Percentiles rank a stretch among this genome's conserved stretches.
These are phyloP conservation scores for Zalerion maritima DNA, from an alignment of 495 filamentous ascomycete genomes.

Conservation along the genomic window DNA sequence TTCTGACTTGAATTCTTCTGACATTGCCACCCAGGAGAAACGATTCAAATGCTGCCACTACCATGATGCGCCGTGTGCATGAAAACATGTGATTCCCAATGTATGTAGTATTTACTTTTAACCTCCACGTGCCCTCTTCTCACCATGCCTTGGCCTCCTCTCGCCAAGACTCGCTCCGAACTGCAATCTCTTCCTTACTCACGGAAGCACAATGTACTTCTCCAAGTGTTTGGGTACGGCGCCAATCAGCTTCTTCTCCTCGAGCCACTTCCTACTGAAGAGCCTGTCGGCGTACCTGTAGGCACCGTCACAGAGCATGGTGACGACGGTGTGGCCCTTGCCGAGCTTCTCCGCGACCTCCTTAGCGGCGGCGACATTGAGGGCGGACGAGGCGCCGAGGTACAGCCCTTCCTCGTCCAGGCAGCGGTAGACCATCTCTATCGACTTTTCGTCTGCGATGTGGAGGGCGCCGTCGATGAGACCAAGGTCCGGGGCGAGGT, in stretches of 20 bases:
- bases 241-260: constrained; percentile 63
- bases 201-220: constrained; percentile 87
- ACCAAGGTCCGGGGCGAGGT: constrained; percentile 70
- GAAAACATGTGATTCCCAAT: too few species aligned
- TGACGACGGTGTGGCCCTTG: constrained; percentile 81
- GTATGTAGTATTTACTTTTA: too few species aligned
- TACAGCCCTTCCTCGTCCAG: constrained; percentile 95
- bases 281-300: constrained; percentile 91
- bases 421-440: constrained; percentile 96
- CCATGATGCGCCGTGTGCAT: too few species aligned
- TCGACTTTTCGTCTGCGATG: constrained; percentile 82
- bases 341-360: constrained; percentile 86
- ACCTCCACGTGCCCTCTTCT: too few species aligned
- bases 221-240: constrained; percentile 76
- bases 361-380: constrained; percentile 92
- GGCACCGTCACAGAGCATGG: constrained; percentile 84
- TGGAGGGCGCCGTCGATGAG: constrained; percentile 75
- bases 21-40: too few species aligned
- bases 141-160: too few species aligned
- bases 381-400: constrained; percentile 78
- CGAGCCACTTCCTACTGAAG: constrained; percentile 80
- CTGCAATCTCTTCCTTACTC: constrained; percentile 8
- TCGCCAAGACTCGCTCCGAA: too few species aligned
- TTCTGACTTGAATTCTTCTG: too few species aligned
- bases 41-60: too few species aligned